These are phyloP conservation scores for Amoebophrya sp. DNA, from an alignment of 169 alveolate genomes.

Conservation along the genomic window DNA sequence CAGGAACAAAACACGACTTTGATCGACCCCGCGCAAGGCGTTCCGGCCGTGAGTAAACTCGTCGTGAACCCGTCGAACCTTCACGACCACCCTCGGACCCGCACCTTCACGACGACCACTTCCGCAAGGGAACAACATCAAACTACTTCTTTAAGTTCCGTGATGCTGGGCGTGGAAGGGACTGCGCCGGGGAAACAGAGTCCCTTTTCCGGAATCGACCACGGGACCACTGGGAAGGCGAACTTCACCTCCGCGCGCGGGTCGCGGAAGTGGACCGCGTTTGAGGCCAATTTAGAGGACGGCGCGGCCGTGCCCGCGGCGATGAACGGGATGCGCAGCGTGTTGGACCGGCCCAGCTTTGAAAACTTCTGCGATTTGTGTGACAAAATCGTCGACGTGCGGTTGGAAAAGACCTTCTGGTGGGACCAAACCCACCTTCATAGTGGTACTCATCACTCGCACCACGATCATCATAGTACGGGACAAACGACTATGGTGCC, in stretches of 20 bases:
- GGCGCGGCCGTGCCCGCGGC: no score
- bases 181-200: neutral
- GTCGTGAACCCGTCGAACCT: no score
- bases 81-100: no score
- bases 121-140: no score
- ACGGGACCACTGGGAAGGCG: neutral
- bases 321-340: neutral
- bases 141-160: no score
- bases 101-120: no score
- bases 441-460: neutral
- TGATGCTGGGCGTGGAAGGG: neutral
- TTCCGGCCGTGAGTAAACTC: no score
- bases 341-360: neutral
- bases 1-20: no score
- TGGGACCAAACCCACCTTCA: neutral
- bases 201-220: neutral
- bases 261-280: neutral
- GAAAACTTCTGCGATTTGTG: neutral
- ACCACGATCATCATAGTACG: neutral
- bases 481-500: no score
- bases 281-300: neutral
- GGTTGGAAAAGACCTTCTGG: constrained; percentile 9
- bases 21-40: no score
- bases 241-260: neutral
- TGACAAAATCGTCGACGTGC: neutral